Evolutionary conservation across 2,329 filamentous ascomycete species (phyloP), one percentile per base, ranked within the genome.

Genomic region (Xylariaceae sp.): DNA sequence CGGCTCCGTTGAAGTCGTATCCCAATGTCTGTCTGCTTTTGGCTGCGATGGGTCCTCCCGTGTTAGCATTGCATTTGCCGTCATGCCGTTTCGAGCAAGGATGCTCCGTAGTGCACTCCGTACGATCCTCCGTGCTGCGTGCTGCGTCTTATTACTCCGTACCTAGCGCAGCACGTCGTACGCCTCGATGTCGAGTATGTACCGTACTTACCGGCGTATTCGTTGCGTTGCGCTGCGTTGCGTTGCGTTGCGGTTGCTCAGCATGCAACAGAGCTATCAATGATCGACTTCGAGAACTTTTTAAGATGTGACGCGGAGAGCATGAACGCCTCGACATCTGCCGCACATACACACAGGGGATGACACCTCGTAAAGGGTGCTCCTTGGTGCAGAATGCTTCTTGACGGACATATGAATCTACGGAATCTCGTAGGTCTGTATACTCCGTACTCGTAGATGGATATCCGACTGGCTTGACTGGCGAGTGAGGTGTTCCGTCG

Each of bases 11-110:
- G 42, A 37, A 60, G 47, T 64, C 51, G 51, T 52, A 58, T 62
- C 55, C 60, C 62, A 62, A 60, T 51, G 55, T 53, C 54, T 51
- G 49, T 44, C 55, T 55, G 55, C 55, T 18, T 60, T 53, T 62
- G 58, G 60, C 62, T 64, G 53, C 18, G 57, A 60, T 58, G 60
- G 62, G 60, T 62, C 62, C 58, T 58, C 57, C 62, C 62, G 62
- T 60, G 57, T 60, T 64, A 58, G 62, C 55, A 62, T 62, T 62
- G 37, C 37, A 42, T 42, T 42, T 42, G 56, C 62, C 62, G 62
- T 60, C 55, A 60, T 64, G 62, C 62, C 60, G 57, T 58, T 64
- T 60, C 56, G 55, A 58, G 53, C 62, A 58, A 60, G 62, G 60
- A 49, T 64, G 23, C 23, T 30, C 23, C 23, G 23, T 30, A 30